Conservation (phyloP, 2,329 filamentous ascomycete species). For the Aspergillus costaricaensis region DNA sequence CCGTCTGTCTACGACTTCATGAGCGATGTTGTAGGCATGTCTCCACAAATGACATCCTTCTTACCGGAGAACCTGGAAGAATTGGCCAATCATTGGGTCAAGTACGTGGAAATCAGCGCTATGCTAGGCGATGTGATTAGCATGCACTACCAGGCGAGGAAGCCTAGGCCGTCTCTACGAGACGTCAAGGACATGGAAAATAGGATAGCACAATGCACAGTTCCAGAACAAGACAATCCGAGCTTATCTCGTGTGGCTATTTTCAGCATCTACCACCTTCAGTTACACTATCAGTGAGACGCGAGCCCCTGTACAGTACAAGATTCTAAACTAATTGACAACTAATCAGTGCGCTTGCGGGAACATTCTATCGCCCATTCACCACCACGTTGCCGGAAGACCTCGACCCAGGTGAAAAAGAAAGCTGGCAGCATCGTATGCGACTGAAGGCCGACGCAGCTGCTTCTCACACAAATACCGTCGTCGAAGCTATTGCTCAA, state of each 20-base stretch:
- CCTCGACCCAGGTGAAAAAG: slow-evolving; percentile 14
- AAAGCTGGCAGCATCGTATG: slow-evolving; percentile 25
- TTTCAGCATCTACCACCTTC: slow-evolving; percentile 30
- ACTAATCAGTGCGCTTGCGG: too few relatives aligned
- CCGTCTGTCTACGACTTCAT: slow-evolving; percentile 31
- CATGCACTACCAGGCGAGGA: slow-evolving; percentile 26
- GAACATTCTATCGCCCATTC: slow-evolving; percentile 31
- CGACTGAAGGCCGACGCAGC: slow-evolving; percentile 27
- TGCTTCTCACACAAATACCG: slow-evolving; percentile 30
- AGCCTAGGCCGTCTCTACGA: slow-evolving; percentile 18
- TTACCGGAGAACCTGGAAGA: background rate
- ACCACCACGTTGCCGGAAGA: slow-evolving; percentile 24
- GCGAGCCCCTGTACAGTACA: too few relatives aligned
- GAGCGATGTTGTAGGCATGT: slow-evolving; percentile 17
- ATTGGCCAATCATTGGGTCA: slow-evolving; percentile 30
- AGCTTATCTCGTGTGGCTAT: slow-evolving; percentile 15
- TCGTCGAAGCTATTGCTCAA: slow-evolving; percentile 29
- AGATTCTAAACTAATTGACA: too few relatives aligned
- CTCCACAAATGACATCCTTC: slow-evolving; percentile 10
- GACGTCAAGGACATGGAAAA: slow-evolving; percentile 27
- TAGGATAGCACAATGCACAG: slow-evolving; percentile 19
- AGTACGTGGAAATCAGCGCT: slow-evolving; percentile 28
- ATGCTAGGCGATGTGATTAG: slow-evolving; percentile 28
- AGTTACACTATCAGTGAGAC: slow-evolving; percentile 29
- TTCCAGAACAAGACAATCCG: slow-evolving; percentile 21